Evolutionary conservation across 2,329 filamentous ascomycete species (phyloP), one percentile per base, ranked within the genome.

Genomic region (Exophiala oligosperma): DNA sequence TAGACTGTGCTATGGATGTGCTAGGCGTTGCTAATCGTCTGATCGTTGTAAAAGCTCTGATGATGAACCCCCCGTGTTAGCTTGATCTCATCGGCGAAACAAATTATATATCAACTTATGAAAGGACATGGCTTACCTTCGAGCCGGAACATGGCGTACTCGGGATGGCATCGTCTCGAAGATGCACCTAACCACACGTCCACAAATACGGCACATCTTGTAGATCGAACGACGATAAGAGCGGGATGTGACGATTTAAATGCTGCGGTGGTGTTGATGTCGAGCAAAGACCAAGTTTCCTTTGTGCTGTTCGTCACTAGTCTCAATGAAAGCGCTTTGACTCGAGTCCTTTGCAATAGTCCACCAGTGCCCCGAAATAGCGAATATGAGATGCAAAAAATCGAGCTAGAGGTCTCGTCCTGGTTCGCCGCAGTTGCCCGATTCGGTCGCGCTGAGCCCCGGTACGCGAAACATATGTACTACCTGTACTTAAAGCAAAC

Each of bases 141-240:
- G 55, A 51, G 55, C 62, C 8, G 65, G 56, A 24, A 61, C 60
- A 28, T 50, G 59, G 40, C 58, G 60, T 24, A 61, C 50, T 23
- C 65, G 56, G 4, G 65, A 67, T 9, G 65, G 65, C 65, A 67
- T 67, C 21, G 57, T 62, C 53, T 67, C 65, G 49, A 67, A 67
- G 28, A 67, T 65, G 60, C 65, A 67, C 57, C 61, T 63, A 40
- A 67, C 58, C 37, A 66, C 52, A 24, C 65, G 61, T 29, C 65
- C 65, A 53, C 65, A 67, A 38, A 67, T 53, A 28, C 65, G 65
- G 57, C 65, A 67, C 65, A 67, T 67, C 43, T n/a, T 61, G 54
- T 44, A 14, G 14, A 47, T 21, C n/a, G 52, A 17, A 46, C 8
- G 35, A 47, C 44, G 8, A 26, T 4, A 41, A 50, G 29, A 41